Evolutionary conservation across 2,329 filamentous ascomycete species (phyloP).

Genomic region (Fusarium nelsonii): DNA sequence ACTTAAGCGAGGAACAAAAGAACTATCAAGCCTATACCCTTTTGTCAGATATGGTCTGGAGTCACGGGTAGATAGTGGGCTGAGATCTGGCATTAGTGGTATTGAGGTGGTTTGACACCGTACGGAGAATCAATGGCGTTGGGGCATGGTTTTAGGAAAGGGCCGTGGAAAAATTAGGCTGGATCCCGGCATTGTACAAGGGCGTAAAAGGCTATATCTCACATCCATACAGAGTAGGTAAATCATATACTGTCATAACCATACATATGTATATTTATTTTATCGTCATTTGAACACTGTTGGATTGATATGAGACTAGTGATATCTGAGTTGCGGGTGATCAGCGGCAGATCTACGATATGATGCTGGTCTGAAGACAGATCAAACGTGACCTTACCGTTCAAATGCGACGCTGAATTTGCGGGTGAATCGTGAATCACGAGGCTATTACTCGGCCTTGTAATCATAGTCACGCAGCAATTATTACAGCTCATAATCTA

Average conservation of each 20-base stretch:
- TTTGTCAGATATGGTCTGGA: constrained; percentile 5
- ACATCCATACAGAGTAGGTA: not conserved
- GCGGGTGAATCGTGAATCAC: constrained; percentile 37
- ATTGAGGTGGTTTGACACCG: constrained; percentile 37
- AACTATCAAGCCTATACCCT: not conserved
- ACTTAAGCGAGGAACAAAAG: not conserved
- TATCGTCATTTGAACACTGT: not conserved
- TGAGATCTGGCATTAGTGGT: constrained; percentile 38
- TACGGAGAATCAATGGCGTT: constrained; percentile 36
- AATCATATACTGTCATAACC: constrained; percentile 1
- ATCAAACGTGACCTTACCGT: constrained; percentile 27
- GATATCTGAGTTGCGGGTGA: constrained; percentile 22
- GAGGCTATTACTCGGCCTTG: constrained; percentile 15
- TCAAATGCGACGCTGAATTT: constrained; percentile 32
- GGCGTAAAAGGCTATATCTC: constrained; percentile 6
- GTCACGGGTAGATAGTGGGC: constrained; percentile 18
- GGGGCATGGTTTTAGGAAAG: constrained; percentile 8
- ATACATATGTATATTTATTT: not conserved
- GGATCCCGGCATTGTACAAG: constrained; percentile 28
- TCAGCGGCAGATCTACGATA: constrained; percentile 39
- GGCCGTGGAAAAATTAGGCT: constrained; percentile 16
- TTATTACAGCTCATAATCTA: not conserved
- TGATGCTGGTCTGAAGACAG: not conserved
- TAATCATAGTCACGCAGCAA: constrained; percentile 14
- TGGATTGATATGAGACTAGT: not conserved